phyloP scores from a whole-genome alignment of 2,329 filamentous ascomycete genomes.

The Aspergillus latus region DNA sequence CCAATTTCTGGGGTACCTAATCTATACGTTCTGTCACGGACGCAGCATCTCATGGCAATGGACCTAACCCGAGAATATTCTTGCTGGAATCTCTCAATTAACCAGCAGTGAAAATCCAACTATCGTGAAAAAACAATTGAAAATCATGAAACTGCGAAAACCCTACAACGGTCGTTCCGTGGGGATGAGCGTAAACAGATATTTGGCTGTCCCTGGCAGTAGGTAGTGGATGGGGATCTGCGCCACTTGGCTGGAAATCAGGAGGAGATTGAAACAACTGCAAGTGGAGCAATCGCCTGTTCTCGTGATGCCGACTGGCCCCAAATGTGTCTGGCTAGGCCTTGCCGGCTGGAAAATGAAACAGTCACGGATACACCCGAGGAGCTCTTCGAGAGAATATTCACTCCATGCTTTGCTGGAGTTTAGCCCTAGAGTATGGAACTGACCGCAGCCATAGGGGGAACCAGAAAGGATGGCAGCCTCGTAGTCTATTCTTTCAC shows the following conservation, averaged over 20 bases:
- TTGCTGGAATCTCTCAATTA: too few species aligned
- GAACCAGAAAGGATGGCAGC: not conserved
- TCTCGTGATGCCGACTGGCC: too few species aligned
- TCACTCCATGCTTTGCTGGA: not conserved
- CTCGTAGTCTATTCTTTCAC: not conserved
- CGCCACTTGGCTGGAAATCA: not conserved
- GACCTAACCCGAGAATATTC: too few species aligned
- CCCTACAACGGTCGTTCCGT: too few species aligned
- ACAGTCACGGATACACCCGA: constrained; percentile 4
- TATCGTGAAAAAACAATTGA: too few species aligned
- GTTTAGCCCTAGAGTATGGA: not conserved
- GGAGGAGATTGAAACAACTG: not conserved
- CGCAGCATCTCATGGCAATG: too few species aligned
- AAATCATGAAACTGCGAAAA: too few species aligned
- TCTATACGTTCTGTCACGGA: not conserved
- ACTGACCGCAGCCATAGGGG: not conserved
- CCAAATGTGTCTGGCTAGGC: too few species aligned
- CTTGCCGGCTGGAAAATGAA: not conserved
- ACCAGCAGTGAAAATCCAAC: too few species aligned
- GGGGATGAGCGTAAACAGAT: too few species aligned
- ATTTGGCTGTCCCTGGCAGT: too few species aligned
- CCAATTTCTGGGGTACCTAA: not conserved
- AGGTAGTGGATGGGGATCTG: too few species aligned
- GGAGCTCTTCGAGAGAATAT: not conserved
- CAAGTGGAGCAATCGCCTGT: not conserved